Evolutionary conservation across 306 rosid genomes (phyloP).

Genomic region (Begonia masoniana): DNA sequence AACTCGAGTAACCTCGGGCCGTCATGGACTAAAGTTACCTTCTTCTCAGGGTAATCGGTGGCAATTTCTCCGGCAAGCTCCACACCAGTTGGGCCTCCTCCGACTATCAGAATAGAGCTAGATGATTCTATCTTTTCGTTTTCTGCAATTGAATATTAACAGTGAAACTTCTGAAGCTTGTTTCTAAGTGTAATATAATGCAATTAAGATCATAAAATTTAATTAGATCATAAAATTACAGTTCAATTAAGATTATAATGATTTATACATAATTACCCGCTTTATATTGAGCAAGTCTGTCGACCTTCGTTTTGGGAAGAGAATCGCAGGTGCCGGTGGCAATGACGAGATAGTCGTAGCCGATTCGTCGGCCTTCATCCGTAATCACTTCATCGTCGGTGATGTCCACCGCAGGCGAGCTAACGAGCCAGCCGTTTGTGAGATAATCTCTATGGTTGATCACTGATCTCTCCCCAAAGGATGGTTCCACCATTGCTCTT

Average conservation of each 20-base stretch:
- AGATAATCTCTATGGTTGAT: constrained; percentile 59
- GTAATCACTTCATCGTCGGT: constrained; percentile 47
- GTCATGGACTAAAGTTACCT: constrained; percentile 46
- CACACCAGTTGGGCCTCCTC: constrained; percentile 89
- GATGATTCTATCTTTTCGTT: constrained; percentile 48
- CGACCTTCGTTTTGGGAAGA: constrained; percentile 32
- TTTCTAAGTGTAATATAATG: no score
- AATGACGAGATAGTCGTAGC: constrained; percentile 49
- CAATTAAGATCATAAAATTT: no score
- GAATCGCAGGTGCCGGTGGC: constrained; percentile 58
- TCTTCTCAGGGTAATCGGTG: constrained; percentile 53
- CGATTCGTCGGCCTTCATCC: constrained; percentile 34
- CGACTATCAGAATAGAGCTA: constrained; percentile 57
- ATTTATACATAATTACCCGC: constrained; percentile 21
- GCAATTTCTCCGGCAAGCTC: constrained; percentile 84
- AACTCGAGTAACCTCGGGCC: constrained; percentile 70
- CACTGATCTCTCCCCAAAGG: constrained; percentile 44
- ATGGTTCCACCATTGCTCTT: constrained; percentile 79
- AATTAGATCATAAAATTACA: no score
- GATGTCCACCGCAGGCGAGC: constrained; percentile 32
- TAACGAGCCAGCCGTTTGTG: constrained; percentile 29
- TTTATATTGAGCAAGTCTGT: constrained; percentile 36
- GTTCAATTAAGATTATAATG: no score
- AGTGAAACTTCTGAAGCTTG: no score
- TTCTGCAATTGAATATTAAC: constrained; percentile 23